These are phyloP conservation scores for Crithidia sp. DNA, from an alignment of 208 protist genomes.

Conservation along the genomic window DNA sequence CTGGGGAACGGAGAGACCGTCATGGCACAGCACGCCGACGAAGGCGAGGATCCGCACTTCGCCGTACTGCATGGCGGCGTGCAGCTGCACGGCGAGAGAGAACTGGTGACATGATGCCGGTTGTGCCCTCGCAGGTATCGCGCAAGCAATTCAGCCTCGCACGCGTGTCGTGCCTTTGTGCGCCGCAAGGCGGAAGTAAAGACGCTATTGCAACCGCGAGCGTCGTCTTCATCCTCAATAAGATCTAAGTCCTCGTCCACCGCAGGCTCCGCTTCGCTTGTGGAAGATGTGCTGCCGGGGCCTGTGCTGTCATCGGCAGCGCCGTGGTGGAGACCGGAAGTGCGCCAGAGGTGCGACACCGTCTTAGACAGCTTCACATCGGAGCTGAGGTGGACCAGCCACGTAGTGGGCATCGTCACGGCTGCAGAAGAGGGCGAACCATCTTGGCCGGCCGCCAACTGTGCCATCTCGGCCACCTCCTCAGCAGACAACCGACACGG, in stretches of 20 bases:
- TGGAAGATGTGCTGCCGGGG: too few species aligned
- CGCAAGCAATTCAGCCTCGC: conserved; percentile 22
- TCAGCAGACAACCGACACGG: conserved; percentile 16
- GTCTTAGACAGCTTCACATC: background rate
- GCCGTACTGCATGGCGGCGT: too few species aligned
- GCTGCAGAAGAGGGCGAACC: background rate
- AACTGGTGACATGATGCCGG: too few species aligned
- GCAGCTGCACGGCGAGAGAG: too few species aligned
- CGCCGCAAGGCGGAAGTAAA: background rate
- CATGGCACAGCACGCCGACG: background rate
- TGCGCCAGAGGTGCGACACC: conserved; percentile 1
- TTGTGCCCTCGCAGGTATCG: conserved; percentile 15
- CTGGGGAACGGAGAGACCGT: conserved; percentile 34
- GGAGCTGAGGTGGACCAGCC: conserved; percentile 30
- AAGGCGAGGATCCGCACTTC: background rate
- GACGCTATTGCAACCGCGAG: background rate
- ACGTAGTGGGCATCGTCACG: conserved; percentile 7
- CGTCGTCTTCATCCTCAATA: background rate
- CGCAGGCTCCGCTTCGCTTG: too few species aligned
- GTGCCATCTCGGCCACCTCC: conserved; percentile 17
- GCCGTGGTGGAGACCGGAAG: background rate
- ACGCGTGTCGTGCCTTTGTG: background rate
- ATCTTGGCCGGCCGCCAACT: background rate
- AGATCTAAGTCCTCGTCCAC: too few species aligned
- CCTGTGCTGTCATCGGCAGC: too few species aligned